Base-by-base conservation (phyloP, 768 basidiomycete species). In the Boletus huronensis region DNA sequence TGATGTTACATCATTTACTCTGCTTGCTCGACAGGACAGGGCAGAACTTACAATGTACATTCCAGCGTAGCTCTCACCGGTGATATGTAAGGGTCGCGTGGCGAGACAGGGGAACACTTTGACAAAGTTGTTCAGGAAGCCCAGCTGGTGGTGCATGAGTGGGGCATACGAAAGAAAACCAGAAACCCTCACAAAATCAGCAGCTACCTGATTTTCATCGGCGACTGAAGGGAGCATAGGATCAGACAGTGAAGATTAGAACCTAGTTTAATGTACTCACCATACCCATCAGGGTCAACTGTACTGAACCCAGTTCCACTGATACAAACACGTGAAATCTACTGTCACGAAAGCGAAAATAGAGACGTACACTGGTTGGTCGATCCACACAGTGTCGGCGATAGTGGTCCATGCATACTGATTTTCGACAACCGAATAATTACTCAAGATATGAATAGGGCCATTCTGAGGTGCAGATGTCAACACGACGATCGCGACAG, bases 51-150 rank as follows among this genome's bases (percentile, higher is more conserved):
- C 82, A 45, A 88, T 88, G 59, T 82, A 88, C 46, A 74, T 78
- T 25, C 87, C 87, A 21, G 88, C 81, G 68, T 88, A 89, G 63
- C 84, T 86, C 69, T 89, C 88, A 3, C 88, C 88, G 0, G 82
- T 82, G n/a, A 90, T 63, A 65, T 83, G 71, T 44, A 89, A 72
- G 17, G 88, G 87, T 26, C 88, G 80, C 2, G 72, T 81, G 17
- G 80, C 80, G 19, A 89, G 74, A 58, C 76, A 77, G 3, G 88
- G 88, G 64, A 90, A 90, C 16, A 88, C 82, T 61, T 84, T 83
- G 57, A 88, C 84, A 5, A 88, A 75, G 62, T 89, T 89, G 29
- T 69, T 70, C 29, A 90, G 65, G 68, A 89, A 89, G 3, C 82
- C 85, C 73, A 88, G 79, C 87, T 90, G 48, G 1, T 9, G 5